A percentile compares a stretch with the other conserved stretches of the same genome.
phyloP scores from a whole-genome alignment of 352 stramenopile genomes.

The Globisporangium cederbergense region DNA sequence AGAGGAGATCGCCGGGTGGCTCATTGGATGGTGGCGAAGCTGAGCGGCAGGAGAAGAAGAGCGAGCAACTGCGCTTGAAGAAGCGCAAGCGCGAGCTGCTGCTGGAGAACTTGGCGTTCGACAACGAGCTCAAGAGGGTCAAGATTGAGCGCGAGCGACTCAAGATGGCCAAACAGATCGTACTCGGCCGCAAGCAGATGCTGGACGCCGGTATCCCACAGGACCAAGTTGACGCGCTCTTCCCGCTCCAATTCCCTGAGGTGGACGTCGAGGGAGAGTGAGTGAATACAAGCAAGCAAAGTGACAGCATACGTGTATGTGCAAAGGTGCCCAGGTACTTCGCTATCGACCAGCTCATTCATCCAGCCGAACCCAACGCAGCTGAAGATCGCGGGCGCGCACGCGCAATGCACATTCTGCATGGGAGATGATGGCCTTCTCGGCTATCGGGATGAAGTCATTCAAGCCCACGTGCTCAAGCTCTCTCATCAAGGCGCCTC shows the following conservation, averaged over 20 bases:
- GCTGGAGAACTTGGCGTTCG: constrained; percentile 60
- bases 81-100: constrained; percentile 36
- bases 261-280: too few species aligned
- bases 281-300: too few species aligned
- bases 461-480: too few species aligned
- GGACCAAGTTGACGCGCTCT: constrained; percentile 8
- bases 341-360: too few species aligned
- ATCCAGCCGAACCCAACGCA: too few species aligned
- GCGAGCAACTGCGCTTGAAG: background rate
- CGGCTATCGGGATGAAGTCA: too few species aligned
- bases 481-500: too few species aligned
- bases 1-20: background rate
- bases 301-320: too few species aligned
- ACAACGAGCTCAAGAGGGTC: constrained; percentile 72
- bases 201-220: background rate
- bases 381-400: too few species aligned
- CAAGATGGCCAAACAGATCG: constrained; percentile 2
- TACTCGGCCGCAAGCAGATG: constrained; percentile 10
- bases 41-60: constrained; percentile 66
- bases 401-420: too few species aligned
- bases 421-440: too few species aligned
- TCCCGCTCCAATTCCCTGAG: background rate
- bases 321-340: too few species aligned
- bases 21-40: constrained; percentile 30
- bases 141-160: constrained; percentile 71